Percentiles rank a stretch among this genome's conserved stretches.
phyloP scores from a whole-genome alignment of 768 basidiomycete genomes.

The Pleurotus djamor region DNA sequence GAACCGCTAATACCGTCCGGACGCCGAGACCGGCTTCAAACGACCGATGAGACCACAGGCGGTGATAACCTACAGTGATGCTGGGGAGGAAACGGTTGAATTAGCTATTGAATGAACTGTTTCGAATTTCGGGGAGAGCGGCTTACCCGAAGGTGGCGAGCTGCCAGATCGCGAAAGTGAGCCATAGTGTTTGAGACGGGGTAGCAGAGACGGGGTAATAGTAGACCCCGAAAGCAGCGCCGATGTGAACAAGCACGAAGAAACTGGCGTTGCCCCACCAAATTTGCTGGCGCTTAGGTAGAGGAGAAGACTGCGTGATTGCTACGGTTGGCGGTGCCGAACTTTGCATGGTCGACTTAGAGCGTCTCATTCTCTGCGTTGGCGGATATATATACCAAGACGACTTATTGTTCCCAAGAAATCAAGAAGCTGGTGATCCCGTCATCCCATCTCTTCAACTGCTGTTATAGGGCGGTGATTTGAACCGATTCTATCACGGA shows the following conservation, averaged over 20 bases:
- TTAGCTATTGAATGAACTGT: neutral
- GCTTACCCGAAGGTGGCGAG: conserved; percentile 67
- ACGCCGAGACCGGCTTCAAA: conserved; percentile 61
- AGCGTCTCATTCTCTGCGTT: too few species aligned
- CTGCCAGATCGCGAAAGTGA: conserved; percentile 67
- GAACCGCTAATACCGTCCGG: conserved; percentile 55
- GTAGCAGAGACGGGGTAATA: conserved; percentile 45
- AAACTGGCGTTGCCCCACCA: conserved; percentile 68
- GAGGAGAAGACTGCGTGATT: neutral
- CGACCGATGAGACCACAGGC: conserved; percentile 72
- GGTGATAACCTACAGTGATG: conserved; percentile 76
- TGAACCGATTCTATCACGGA: too few species aligned
- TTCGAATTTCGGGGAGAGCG: neutral
- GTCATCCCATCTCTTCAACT: too few species aligned
- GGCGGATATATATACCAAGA: too few species aligned
- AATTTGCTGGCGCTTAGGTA: conserved; percentile 21
- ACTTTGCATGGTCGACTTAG: neutral
- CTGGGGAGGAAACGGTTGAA: conserved; percentile 25
- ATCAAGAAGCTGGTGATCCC: too few species aligned
- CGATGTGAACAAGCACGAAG: conserved; percentile 56
- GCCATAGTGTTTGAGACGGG: conserved; percentile 40
- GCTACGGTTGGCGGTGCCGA: too few species aligned
- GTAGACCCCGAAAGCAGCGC: conserved; percentile 51
- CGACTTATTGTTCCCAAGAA: too few species aligned
- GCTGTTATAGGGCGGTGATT: too few species aligned